A percentile compares a stretch with the other conserved stretches of the same genome.
These are phyloP conservation scores for Silene latifolia DNA, from an alignment of 148 eudicot genomes.

Conservation along the genomic window DNA sequence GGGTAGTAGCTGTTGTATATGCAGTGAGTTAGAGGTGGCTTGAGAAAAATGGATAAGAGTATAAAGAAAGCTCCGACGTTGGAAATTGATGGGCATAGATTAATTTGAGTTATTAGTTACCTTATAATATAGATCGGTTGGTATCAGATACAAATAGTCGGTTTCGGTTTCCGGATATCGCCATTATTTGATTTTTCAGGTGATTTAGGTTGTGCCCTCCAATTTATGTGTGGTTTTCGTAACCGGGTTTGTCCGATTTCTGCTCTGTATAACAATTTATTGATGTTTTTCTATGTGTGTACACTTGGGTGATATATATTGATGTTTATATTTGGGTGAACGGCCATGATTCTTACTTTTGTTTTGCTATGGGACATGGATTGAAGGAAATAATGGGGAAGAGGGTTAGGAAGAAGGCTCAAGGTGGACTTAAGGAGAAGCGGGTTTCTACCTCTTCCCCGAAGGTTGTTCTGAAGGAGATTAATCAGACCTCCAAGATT, in stretches of 20 bases:
- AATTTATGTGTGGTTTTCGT: not conserved
- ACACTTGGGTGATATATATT: not conserved
- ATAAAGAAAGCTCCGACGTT: too few relatives aligned
- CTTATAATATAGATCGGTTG: too few relatives aligned
- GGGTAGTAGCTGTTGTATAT: too few relatives aligned
- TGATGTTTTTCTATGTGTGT: not conserved
- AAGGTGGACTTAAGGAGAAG: conserved; percentile 45
- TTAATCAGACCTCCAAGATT: conserved; percentile 22
- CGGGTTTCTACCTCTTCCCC: conserved; percentile 33
- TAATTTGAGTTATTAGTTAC: too few relatives aligned
- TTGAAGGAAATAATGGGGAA: conserved; percentile 68
- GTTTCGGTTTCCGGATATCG: too few relatives aligned
- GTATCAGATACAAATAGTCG: too few relatives aligned
- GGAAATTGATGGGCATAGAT: too few relatives aligned
- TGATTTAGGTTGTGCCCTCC: not conserved
- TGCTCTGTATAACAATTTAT: not conserved
- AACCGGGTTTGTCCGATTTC: not conserved
- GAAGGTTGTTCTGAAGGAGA: conserved; percentile 24
- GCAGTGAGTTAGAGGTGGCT: too few relatives aligned
- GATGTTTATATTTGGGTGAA: conserved; percentile 3
- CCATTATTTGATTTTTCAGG: too few relatives aligned
- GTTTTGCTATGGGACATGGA: conserved; percentile 1
- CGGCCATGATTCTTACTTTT: conserved; percentile 6
- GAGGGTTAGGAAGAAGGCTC: conserved; percentile 36
- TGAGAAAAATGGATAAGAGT: too few relatives aligned